Evolutionary conservation across 2,329 filamentous ascomycete species (phyloP), one percentile per base, ranked within the genome.

Genomic region (Exophiala alcalophila): DNA sequence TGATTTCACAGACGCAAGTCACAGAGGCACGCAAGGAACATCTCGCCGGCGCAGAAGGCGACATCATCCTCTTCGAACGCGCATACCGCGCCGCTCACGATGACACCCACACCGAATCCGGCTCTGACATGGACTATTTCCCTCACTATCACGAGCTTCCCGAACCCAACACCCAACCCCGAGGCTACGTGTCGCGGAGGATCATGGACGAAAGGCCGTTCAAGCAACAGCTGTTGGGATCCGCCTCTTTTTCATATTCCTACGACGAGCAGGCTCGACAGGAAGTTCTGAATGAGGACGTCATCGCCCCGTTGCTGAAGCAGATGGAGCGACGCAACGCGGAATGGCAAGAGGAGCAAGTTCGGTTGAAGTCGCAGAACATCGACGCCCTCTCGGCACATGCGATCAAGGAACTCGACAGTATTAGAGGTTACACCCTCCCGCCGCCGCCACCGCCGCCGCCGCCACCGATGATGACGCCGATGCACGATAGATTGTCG

Each of bases 51-150:
- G 62, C 63, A 12, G 57, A 64, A 46, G 65, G 66, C 25, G 64
- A 62, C 9, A 66, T 64, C 40, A 63, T 67, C 55, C 55, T 60
- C 5, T 62, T 65, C 32, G 58, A 66, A 16, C 61, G 65, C 40
- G 62, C 64, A n/a, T 57, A 61, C 32, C 61, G 60, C 21, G 62
- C 61, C 27, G 64, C 61, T 11, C 62, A 63, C 40, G 66, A 69
- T 45, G 66, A 68, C 32, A 65, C 67, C 33, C 62, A 66, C 38
- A 69, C 66, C 18, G 63, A 62, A 53, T 63, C 64, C 56, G 50
- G 53, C 28, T 49, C 49, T 38, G 23, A 67, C 60, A 26, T 62
- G 49, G 43, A 64, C 31, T 48, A 49, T 26, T 53, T 52, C 31
- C 52, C 52, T 8, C 47, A 48, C 18, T 55, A 53, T 27, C 53